Percentiles rank a stretch among this genome's conserved stretches.
These are phyloP conservation scores for Trametes villosa DNA, from an alignment of 768 basidiomycete species.

Conservation along the genomic window DNA sequence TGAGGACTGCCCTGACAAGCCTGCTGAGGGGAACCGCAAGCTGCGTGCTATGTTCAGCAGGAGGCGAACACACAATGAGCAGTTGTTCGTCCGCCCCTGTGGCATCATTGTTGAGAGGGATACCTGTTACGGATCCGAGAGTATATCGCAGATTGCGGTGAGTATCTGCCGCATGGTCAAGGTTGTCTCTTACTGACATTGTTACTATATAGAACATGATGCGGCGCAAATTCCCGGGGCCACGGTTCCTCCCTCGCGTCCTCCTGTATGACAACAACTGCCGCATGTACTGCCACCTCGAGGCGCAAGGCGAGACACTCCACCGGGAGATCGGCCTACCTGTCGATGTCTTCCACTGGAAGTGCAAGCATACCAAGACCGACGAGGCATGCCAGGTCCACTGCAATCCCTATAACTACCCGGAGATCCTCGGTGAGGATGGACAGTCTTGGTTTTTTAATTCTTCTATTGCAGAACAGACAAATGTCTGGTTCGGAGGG, in stretches of 20 bases:
- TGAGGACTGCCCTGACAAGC: background rate
- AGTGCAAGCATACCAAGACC: slow-evolving; percentile 38
- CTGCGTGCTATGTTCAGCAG: slow-evolving; percentile 24
- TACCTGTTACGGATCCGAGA: slow-evolving; percentile 33
- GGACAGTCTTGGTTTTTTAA: slow-evolving; percentile 36
- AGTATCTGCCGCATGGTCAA: slow-evolving; percentile 5
- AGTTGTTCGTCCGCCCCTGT: slow-evolving; percentile 31
- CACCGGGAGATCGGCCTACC: slow-evolving; percentile 30
- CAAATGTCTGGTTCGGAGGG: slow-evolving; percentile 40
- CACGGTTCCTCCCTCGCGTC: background rate
- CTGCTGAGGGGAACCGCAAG: background rate
- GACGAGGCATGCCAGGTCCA: slow-evolving; percentile 34
- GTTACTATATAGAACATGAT: background rate
- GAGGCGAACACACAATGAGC: slow-evolving; percentile 34
- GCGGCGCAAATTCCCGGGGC: background rate
- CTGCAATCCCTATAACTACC: slow-evolving; percentile 36
- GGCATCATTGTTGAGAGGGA: slow-evolving; percentile 25
- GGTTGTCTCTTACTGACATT: background rate
- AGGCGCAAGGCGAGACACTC: slow-evolving; percentile 22
- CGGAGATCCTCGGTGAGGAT: slow-evolving; percentile 25
- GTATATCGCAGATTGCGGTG: slow-evolving; percentile 14
- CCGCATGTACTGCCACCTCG: slow-evolving; percentile 33
- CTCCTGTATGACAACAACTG: background rate
- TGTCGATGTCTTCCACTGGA: slow-evolving; percentile 45
- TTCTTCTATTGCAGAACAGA: slow-evolving; percentile 40